Conservation (phyloP, 108 stramenopile genomes). For the Cyclotella sp. region DNA sequence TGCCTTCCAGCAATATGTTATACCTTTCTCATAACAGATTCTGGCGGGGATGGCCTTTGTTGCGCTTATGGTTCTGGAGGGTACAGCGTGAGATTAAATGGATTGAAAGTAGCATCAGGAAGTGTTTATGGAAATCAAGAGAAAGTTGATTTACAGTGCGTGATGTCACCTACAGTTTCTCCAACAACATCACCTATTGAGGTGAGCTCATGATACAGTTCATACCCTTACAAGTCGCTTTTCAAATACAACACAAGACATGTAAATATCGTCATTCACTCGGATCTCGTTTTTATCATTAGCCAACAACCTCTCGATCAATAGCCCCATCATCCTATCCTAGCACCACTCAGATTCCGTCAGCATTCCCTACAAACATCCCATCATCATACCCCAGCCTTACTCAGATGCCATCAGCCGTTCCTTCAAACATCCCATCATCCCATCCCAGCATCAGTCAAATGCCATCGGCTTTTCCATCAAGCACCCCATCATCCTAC, state of each 20-base stretch:
- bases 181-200: conserved; percentile 20
- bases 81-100: conserved; percentile 43
- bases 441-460: background rate
- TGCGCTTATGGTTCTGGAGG: conserved; percentile 35
- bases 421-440: background rate
- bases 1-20: conserved; percentile 46
- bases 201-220: conserved; percentile 5
- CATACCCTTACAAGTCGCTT: background rate
- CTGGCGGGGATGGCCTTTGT: conserved; percentile 48
- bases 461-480: conserved; percentile 22
- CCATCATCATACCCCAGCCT: too few species aligned
- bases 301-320: conserved; percentile 4
- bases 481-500: background rate
- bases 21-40: conserved; percentile 33
- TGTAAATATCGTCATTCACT: background rate
- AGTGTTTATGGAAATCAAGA: conserved; percentile 28
- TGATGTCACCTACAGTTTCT: conserved; percentile 22
- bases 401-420: background rate
- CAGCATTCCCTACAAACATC: background rate
- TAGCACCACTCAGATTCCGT: background rate
- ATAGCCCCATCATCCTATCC: too few species aligned
- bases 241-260: background rate
- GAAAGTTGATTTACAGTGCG: conserved; percentile 31
- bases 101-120: conserved; percentile 39
- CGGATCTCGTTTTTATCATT: background rate